Conservation (phyloP, 2,329 filamentous ascomycete genomes). For the Penicillium glabrum region DNA sequence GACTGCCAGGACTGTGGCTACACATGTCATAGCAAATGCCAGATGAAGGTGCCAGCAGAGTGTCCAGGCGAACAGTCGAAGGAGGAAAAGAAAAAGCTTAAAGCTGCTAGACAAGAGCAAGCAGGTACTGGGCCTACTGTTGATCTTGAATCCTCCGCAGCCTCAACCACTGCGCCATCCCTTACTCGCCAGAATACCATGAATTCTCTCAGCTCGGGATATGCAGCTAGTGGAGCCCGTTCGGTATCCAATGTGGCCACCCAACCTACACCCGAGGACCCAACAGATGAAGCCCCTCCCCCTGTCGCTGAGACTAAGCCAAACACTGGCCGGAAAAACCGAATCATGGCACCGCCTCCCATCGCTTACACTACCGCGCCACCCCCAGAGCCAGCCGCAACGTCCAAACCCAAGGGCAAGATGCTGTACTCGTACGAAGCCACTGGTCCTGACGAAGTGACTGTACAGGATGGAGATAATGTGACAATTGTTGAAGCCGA, state of each 20-base stretch:
- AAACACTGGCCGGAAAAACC: constrained; percentile 54
- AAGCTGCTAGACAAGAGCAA: constrained; percentile 77
- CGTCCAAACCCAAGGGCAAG: constrained; percentile 67
- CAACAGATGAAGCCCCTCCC: constrained; percentile 43
- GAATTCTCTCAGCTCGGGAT: constrained; percentile 85
- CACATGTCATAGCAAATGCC: constrained; percentile 97
- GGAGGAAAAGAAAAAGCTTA: constrained; percentile 93
- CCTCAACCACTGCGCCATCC: constrained; percentile 61
- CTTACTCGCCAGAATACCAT: constrained; percentile 83
- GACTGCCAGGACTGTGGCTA: constrained; percentile 96
- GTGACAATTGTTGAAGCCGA: constrained; percentile 80
- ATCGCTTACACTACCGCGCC: constrained; percentile 72
- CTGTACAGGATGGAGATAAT: constrained; percentile 74
- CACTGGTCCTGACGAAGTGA: constrained; percentile 76
- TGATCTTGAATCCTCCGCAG: constrained; percentile 36
- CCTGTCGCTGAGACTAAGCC: constrained; percentile 35
- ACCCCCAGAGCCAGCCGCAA: constrained; percentile 48
- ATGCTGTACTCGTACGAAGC: constrained; percentile 90
- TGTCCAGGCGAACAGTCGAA: constrained; percentile 93
- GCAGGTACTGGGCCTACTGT: constrained; percentile 58
- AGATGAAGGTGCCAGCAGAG: constrained; percentile 96
- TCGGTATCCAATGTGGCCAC: constrained; percentile 65
- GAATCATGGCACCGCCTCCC: constrained; percentile 86
- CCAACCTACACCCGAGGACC: constrained; percentile 52
- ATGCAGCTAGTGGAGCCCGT: constrained; percentile 73